Evolutionary conservation across 768 basidiomycete species (phyloP), one percentile per base, ranked within the genome.

Genomic region (Jaapia argillacea): DNA sequence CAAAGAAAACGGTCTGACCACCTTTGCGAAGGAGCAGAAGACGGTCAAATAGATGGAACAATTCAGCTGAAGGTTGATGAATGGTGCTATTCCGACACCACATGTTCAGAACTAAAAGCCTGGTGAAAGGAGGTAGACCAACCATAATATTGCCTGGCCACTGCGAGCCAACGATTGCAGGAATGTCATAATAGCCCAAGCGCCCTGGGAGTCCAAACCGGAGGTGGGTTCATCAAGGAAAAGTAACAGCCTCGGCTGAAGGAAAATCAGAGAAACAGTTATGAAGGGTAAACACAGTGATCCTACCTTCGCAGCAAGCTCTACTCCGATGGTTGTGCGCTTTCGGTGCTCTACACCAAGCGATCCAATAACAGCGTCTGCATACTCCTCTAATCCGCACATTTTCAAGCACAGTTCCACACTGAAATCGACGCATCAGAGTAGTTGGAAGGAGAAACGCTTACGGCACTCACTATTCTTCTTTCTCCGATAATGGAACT

Each of bases 121-220:
- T n/a, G n/a, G n/a, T n/a, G n/a, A n/a, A n/a, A n/a, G n/a, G n/a
- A n/a, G 86, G 92, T n/a, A n/a, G n/a, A n/a, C n/a, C n/a, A n/a
- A n/a, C 79, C 89, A 92, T 16, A 93, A 66, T 51, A 93, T 90
- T 24, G 87, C 83, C 56, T 90, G 88, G 1, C 90, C 90, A 48
- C 74, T 75, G 46, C 83, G 72, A 5, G 88, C 86, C 24, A 92
- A 75, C 38, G 78, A 71, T 6, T 80, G 70, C 37, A 92, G 65
- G 65, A 92, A 87, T 2, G 69, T 63, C 42, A 87, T 65, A 48
- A 90, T 86, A 4, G 80, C 79, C 85, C 86, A 87, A 2, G 88
- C 87, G 43, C 80, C 84, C 59, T 89, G 85, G 2, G 86, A 88
- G 57, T 90, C 87, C 14, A 92, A 68, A 25, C 89, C 88, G 22